phyloP scores from a whole-genome alignment of 768 basidiomycete species.

The Naematelia aurantialba region DNA sequence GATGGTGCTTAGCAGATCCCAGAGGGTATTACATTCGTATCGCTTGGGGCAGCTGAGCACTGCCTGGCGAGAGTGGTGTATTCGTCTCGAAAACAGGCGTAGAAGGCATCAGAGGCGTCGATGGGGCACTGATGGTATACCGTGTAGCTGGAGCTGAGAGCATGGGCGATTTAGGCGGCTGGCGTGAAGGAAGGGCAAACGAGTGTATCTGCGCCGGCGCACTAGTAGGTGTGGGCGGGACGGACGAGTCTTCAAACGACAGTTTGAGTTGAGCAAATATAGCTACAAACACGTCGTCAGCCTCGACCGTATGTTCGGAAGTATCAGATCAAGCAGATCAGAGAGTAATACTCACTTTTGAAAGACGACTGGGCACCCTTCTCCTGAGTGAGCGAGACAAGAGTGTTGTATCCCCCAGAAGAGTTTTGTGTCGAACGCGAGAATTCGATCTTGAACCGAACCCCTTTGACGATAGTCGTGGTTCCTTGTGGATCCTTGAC shows the following conservation, averaged over 20 bases:
- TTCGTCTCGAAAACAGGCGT: constrained; percentile 24
- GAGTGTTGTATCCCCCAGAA: constrained; percentile 56
- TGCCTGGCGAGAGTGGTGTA: constrained; percentile 14
- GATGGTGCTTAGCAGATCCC: background rate
- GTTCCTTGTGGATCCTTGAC: constrained; percentile 59
- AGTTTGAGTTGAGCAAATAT: constrained; percentile 23
- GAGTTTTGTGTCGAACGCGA: constrained; percentile 50
- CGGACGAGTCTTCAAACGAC: constrained; percentile 16
- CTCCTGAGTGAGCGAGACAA: constrained; percentile 70
- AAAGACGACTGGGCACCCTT: constrained; percentile 81
- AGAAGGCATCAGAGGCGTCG: constrained; percentile 21
- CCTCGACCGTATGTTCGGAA: background rate
- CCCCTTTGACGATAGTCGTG: constrained; percentile 62
- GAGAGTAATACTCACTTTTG: constrained; percentile 54
- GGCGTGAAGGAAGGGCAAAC: constrained; percentile 1
- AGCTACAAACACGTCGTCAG: constrained; percentile 1
- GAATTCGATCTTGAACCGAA: constrained; percentile 80
- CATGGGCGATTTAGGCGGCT: constrained; percentile 7
- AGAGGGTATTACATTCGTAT: constrained; percentile 13
- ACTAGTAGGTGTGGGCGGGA: background rate
- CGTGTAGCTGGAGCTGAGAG: constrained; percentile 31
- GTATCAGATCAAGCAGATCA: too few species aligned
- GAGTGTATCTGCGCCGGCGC: constrained; percentile 16
- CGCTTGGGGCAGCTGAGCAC: constrained; percentile 22
- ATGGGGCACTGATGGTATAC: constrained; percentile 28